Evolutionary conservation across 768 basidiomycete genomes (phyloP), one percentile per base, ranked within the genome.

Genomic region (Podaxis sp.): DNA sequence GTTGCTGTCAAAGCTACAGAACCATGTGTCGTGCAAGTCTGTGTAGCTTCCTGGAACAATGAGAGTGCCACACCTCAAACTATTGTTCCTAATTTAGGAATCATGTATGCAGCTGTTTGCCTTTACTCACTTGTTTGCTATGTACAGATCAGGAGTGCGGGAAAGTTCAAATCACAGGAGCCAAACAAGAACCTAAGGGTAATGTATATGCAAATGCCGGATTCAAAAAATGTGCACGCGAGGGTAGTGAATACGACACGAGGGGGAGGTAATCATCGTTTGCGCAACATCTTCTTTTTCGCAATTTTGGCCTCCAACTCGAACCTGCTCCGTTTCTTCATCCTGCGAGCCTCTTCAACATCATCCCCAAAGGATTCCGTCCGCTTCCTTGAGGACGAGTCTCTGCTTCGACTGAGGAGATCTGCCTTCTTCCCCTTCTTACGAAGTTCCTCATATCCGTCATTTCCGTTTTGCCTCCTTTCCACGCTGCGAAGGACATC

Each of bases 371-470:
- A 64, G 16, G 52, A 61, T 36, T 67, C 72, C 10, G 66, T 68
- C 35, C 73, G 65, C 48, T 69, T 72, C 56, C 68, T 71, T 9
- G 66, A 60, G 11, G 55, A 65, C 28, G 59, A 61, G 35, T 69
- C 64, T 44, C 87, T 77, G 55, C 88, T 86, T 60, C 91, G 74
- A 52, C 81, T 81, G 28, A 93, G 72, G 1, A 84, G 78, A 64
- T 80, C 77, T 46, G 74, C 76, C 70, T 88, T 90, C 73, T 83
- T 87, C 5, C 88, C 85, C 64, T 79, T 82, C 68, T 81, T 75
- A 65, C 92, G 75, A 61, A 95, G 77, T 66, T 88, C 89, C 60
- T 94, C 93, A 61, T 95, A 95, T 9, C 91, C 93, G 69, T 93
- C 91, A 5, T 80, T 72, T 18, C 73, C 77, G 46, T 77, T 69